Conservation (phyloP, 768 basidiomycete species). For the Lentinus tigrinus region DNA sequence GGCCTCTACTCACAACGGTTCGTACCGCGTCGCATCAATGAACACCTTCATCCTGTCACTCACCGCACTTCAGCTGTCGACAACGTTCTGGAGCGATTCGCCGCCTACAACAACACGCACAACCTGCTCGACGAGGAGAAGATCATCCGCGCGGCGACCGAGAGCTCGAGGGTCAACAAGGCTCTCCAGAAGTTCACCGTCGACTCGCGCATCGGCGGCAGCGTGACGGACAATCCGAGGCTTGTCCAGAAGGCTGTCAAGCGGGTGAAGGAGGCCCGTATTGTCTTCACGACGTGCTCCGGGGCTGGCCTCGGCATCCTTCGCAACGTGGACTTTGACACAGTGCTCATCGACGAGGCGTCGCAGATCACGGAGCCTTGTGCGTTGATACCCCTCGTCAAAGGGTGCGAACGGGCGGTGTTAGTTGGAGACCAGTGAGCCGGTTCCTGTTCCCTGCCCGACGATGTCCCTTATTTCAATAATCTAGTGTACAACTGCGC, state of each 20-base stretch:
- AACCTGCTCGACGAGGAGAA: slow-evolving; percentile 50
- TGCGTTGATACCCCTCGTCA: slow-evolving; percentile 65
- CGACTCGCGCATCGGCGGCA: slow-evolving; percentile 64
- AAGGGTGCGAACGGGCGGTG: slow-evolving; percentile 55
- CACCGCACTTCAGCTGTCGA: slow-evolving; percentile 55
- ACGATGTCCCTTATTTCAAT: too few species aligned
- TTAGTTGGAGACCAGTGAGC: slow-evolving; percentile 72
- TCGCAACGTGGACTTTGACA: slow-evolving; percentile 54
- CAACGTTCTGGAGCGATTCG: slow-evolving; percentile 66
- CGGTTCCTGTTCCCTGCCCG: too few species aligned
- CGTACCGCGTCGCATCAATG: not conserved
- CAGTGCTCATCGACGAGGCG: slow-evolving; percentile 67
- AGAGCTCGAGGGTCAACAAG: slow-evolving; percentile 60
- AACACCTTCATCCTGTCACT: not conserved
- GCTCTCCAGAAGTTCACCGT: slow-evolving; percentile 57
- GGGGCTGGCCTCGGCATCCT: slow-evolving; percentile 60
- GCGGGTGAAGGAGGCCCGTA: slow-evolving; percentile 51
- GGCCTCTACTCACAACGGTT: slow-evolving; percentile 70
- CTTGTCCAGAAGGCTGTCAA: slow-evolving; percentile 59
- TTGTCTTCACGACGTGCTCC: slow-evolving; percentile 69
- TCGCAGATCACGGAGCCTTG: slow-evolving; percentile 70
- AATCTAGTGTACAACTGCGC: slow-evolving; percentile 59
- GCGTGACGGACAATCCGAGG: slow-evolving; percentile 56
- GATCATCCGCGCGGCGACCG: slow-evolving; percentile 69
- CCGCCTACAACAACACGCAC: slow-evolving; percentile 42